These are phyloP conservation scores for Fusarium agapanthi DNA, from an alignment of 2,329 filamentous ascomycete species.

Conservation along the genomic window DNA sequence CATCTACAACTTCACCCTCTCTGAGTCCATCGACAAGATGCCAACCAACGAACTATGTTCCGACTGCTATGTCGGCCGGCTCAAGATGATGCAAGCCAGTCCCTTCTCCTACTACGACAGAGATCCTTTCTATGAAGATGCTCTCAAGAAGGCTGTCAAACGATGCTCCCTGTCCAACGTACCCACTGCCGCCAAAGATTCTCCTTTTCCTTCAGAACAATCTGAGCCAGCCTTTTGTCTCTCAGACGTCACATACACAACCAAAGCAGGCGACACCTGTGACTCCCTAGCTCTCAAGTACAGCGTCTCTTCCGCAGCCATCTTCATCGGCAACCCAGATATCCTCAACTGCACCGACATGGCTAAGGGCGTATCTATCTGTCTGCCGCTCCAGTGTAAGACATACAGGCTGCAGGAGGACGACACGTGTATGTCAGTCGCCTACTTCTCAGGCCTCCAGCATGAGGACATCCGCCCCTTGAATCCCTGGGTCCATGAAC, in stretches of 20 bases:
- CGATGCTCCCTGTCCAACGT: background rate
- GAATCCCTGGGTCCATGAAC: background rate
- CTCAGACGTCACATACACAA: background rate
- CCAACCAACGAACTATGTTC: conserved; percentile 6
- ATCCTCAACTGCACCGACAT: conserved; percentile 18
- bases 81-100: conserved; percentile 30
- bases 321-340: conserved; percentile 15
- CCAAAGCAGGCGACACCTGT: conserved; percentile 7
- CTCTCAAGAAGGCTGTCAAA: conserved; percentile 3
- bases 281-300: conserved; percentile 17
- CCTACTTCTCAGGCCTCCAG: background rate
- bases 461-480: background rate
- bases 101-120: background rate
- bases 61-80: conserved; percentile 16
- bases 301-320: conserved; percentile 20
- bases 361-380: background rate
- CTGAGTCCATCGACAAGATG: background rate
- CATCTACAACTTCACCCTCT: background rate
- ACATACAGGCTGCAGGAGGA: background rate
- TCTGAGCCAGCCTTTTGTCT: conserved; percentile 12
- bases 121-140: conserved; percentile 1
- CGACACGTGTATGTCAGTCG: background rate
- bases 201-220: background rate
- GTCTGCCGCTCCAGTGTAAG: conserved; percentile 19
- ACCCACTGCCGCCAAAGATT: background rate